Percentiles rank a stretch among this genome's conserved stretches.
Evolutionary conservation across 2,329 filamentous ascomycete species (phyloP).

Genomic region (Cylindrodendrum hubeiense): DNA sequence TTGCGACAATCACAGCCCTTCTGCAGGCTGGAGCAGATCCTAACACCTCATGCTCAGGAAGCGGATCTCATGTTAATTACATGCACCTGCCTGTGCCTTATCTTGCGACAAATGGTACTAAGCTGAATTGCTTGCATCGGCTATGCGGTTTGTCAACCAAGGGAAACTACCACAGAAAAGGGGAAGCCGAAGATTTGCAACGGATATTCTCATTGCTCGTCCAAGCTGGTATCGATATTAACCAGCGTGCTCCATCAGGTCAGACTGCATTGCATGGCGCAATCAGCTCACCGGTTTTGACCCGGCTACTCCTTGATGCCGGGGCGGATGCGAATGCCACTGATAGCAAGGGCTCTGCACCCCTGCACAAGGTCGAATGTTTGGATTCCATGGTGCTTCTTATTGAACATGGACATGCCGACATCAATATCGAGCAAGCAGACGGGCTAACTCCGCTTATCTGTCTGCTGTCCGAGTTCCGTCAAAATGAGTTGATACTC

Average conservation of each 20-base stretch:
- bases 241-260: slow-evolving; percentile 30
- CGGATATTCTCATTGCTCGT: slow-evolving; percentile 34
- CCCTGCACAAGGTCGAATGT: slow-evolving; percentile 23
- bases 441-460: slow-evolving; percentile 42
- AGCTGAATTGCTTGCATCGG: slow-evolving; percentile 25
- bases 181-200: not conserved
- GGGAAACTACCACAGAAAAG: too few species aligned
- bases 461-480: not conserved
- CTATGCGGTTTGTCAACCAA: slow-evolving; percentile 1
- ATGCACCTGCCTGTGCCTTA: too few species aligned
- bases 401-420: slow-evolving; percentile 35
- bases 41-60: slow-evolving; percentile 29
- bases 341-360: slow-evolving; percentile 28
- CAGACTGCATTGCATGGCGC: slow-evolving; percentile 37
- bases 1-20: slow-evolving; percentile 38
- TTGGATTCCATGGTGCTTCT: slow-evolving; percentile 36
- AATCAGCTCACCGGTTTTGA: slow-evolving; percentile 1
- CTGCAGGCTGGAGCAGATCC: slow-evolving; percentile 49
- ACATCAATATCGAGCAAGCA: slow-evolving; percentile 37
- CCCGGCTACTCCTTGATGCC: slow-evolving; percentile 35
- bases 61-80: not conserved
- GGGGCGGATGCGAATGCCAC: slow-evolving; percentile 40
- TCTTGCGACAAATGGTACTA: not conserved
- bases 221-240: slow-evolving; percentile 39
- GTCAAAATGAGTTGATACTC: not conserved